Evolutionary conservation across 2,329 filamentous ascomycete species (phyloP), one percentile per base, ranked within the genome.

Genomic region (Epichloe brachyelytri): DNA sequence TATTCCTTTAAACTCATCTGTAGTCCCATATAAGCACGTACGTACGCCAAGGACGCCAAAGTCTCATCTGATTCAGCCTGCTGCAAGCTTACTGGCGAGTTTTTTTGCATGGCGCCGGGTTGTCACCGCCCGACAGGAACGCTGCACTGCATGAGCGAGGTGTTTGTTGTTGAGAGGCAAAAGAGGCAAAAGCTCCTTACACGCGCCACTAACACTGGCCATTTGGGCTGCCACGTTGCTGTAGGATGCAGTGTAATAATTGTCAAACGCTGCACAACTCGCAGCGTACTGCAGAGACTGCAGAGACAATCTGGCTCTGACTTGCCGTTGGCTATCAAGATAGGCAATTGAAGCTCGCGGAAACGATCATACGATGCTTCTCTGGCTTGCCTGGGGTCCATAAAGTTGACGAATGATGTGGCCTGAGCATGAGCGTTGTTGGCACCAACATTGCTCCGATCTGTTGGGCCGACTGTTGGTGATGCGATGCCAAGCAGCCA

Each of bases 281-380:
- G 34, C 22, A 40, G 46, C 46, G 15, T 40, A 17, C 20, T 5
- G 15, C 36, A 49, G 15, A 38, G 5, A 14, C 20, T 3, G 15
- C 36, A 49, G 15, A 38, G 5, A 15, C 33, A 20, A 26, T 26
- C 7, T 20, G 15, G 26, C 26, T 19, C 15, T 37, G 34, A 56
- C 65, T 58, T 57, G 68, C 67, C 68, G 52, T 67, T 67, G n/a
- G 64, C 63, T 49, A 70, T 64, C 33, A 70, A 49, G 1, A 70
- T 64, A 1, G 67, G 68, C 46, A 69, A 56, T 33, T 54, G 54
- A 33, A 71, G 58, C 57, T 65, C 60, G 6, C 60, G 53, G 20
- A 70, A 55, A 7, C 66, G 56, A 41, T 63, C 54, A 49, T 65
- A 70, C 3, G 64, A 65, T 4, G 60, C 65, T 5, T 68, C 61